Conservation (phyloP, 306 rosid genomes). For the Sphenostylis stenocarpa region DNA sequence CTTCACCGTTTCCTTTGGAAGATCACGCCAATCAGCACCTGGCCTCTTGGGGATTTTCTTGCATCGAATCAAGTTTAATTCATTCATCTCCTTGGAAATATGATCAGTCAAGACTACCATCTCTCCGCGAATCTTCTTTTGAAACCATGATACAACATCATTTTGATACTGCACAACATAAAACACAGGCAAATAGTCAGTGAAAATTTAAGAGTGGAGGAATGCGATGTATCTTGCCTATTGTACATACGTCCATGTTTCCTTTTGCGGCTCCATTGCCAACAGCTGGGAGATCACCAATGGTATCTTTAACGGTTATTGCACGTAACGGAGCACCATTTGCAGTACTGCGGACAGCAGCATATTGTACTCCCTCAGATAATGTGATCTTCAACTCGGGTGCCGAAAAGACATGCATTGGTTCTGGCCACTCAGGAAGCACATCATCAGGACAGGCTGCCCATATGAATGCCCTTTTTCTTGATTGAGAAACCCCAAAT, state of each 20-base stretch:
- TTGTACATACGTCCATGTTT: constrained; percentile 61
- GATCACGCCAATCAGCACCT: constrained; percentile 96
- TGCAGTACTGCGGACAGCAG: constrained; percentile 88
- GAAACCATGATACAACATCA: constrained; percentile 89
- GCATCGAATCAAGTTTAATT: constrained; percentile 82
- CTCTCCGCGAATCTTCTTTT: constrained; percentile 78
- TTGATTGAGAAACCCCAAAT: constrained; percentile 91
- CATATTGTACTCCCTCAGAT: constrained; percentile 62
- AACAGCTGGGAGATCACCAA: constrained; percentile 93
- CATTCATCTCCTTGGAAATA: constrained; percentile 95
- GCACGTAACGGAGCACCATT: constrained; percentile 92
- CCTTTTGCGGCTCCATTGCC: constrained; percentile 82
- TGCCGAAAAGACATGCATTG: constrained; percentile 86
- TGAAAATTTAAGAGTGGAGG: background rate
- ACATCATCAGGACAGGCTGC: constrained; percentile 91
- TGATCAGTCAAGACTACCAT: constrained; percentile 79
- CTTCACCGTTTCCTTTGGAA: constrained; percentile 84
- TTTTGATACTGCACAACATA: constrained; percentile 58
- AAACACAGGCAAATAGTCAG: constrained; percentile 7
- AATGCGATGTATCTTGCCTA: background rate
- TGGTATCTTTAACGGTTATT: constrained; percentile 90
- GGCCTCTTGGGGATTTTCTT: constrained; percentile 87
- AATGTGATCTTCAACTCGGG: constrained; percentile 76
- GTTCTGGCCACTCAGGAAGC: constrained; percentile 99
- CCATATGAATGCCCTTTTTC: constrained; percentile 98